phyloP scores from a whole-genome alignment of 768 basidiomycete species.

The Termitomyces sp. region DNA sequence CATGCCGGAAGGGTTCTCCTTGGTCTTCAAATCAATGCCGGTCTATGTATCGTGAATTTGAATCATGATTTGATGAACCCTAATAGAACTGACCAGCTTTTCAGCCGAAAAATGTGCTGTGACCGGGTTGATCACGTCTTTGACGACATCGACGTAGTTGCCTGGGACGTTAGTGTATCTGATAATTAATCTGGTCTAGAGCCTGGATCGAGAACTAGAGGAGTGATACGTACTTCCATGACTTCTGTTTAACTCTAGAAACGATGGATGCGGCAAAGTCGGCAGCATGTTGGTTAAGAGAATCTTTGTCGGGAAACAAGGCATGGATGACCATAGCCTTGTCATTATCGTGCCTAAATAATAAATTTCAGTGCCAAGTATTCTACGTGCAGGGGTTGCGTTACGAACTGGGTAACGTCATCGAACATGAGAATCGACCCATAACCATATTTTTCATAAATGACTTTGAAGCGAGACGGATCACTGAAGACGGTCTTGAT shows the following conservation, averaged over 20 bases:
- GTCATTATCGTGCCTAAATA: constrained; percentile 31
- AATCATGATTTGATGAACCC: background rate
- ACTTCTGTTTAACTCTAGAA: constrained; percentile 30
- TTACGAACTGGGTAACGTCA: constrained; percentile 28
- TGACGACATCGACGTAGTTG: constrained; percentile 7
- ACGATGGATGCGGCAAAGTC: constrained; percentile 29
- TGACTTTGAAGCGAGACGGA: constrained; percentile 32
- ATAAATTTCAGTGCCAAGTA: background rate
- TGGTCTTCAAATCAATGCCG: constrained; percentile 47
- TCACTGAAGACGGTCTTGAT: constrained; percentile 37
- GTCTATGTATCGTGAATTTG: constrained; percentile 12
- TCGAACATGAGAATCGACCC: constrained; percentile 43
- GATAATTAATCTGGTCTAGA: background rate
- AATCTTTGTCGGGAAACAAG: constrained; percentile 33
- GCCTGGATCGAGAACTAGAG: background rate
- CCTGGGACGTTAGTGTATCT: constrained; percentile 7
- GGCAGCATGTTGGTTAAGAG: constrained; percentile 25
- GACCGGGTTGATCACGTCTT: constrained; percentile 4
- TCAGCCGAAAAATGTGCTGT: background rate
- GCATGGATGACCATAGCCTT: constrained; percentile 26
- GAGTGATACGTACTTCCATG: constrained; percentile 21
- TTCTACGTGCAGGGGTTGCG: background rate
- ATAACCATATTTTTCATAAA: constrained; percentile 38
- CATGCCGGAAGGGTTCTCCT: constrained; percentile 40
- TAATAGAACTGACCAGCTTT: background rate